A percentile compares a stretch with the other conserved stretches of the same genome.
These are phyloP conservation scores for Tetrahymena borealis DNA, from an alignment of 73 alveolate species.

Conservation along the genomic window DNA sequence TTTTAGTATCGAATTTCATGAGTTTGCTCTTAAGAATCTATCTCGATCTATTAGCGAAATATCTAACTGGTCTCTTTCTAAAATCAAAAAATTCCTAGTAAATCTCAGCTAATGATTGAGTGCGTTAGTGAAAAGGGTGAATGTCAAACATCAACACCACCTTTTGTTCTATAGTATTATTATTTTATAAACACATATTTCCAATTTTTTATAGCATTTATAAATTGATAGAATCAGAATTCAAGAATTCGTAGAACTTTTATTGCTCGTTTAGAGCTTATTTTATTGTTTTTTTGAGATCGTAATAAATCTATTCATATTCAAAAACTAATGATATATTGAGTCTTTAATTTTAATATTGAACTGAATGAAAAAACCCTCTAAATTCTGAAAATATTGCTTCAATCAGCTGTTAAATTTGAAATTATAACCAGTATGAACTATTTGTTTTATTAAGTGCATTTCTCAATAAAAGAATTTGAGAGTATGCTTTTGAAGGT, in stretches of 20 bases:
- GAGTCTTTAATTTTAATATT: neutral
- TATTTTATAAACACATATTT: neutral
- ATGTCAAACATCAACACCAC: neutral
- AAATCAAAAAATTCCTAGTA: neutral
- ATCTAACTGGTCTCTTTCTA: neutral
- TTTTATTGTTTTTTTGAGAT: neutral
- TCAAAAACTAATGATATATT: neutral
- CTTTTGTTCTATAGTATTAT: neutral
- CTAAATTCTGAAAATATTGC: neutral
- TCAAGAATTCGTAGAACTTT: neutral
- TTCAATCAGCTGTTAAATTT: neutral
- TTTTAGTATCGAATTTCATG: neutral
- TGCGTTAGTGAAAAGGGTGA: neutral
- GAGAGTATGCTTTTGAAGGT: neutral
- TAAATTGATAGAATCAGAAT: neutral
- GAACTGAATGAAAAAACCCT: neutral
- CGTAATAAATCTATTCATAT: neutral
- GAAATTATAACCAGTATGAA: neutral
- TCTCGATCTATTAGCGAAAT: neutral
- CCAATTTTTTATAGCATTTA: neutral
- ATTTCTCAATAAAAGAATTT: neutral
- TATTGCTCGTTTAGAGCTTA: neutral
- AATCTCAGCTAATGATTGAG: neutral
- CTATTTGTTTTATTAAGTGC: neutral
- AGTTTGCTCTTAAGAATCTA: neutral